Conservation (phyloP, 768 basidiomycete species). For the Amanita thiersii region DNA sequence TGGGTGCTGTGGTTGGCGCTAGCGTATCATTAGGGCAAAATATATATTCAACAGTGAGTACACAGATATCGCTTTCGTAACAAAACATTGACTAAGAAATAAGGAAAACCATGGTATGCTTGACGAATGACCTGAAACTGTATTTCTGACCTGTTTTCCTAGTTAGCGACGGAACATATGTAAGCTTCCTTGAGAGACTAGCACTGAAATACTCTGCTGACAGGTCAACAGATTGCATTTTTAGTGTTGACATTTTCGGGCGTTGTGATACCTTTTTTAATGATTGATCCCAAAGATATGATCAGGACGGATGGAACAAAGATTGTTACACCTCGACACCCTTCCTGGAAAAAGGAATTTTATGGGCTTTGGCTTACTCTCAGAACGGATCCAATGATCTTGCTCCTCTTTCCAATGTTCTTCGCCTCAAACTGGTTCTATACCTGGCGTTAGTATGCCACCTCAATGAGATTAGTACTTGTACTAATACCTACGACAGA, state of each 20-base stretch:
- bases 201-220: constrained; percentile 1
- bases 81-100: not conserved
- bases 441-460: constrained; percentile 72
- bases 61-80: not conserved
- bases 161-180: constrained; percentile 74
- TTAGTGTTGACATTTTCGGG: constrained; percentile 66
- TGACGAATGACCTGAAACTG: too few species aligned
- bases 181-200: constrained; percentile 31
- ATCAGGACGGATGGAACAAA: constrained; percentile 69
- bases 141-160: not conserved
- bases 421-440: constrained; percentile 83
- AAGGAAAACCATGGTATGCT: constrained; percentile 7
- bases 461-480: not conserved
- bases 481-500: constrained; percentile 31
- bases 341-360: constrained; percentile 74
- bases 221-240: constrained; percentile 55
- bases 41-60: constrained; percentile 39
- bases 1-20: constrained; percentile 74
- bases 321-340: constrained; percentile 52
- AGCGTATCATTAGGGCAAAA: constrained; percentile 69
- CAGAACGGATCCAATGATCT: constrained; percentile 60
- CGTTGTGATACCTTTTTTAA: constrained; percentile 53
- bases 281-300: constrained; percentile 68
- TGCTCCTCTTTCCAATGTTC: constrained; percentile 82
- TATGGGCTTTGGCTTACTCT: constrained; percentile 61